Percentiles rank a stretch among this genome's conserved stretches.
Conservation (phyloP, 176 grass and related monocot species). For the Musa schizocarpa region DNA sequence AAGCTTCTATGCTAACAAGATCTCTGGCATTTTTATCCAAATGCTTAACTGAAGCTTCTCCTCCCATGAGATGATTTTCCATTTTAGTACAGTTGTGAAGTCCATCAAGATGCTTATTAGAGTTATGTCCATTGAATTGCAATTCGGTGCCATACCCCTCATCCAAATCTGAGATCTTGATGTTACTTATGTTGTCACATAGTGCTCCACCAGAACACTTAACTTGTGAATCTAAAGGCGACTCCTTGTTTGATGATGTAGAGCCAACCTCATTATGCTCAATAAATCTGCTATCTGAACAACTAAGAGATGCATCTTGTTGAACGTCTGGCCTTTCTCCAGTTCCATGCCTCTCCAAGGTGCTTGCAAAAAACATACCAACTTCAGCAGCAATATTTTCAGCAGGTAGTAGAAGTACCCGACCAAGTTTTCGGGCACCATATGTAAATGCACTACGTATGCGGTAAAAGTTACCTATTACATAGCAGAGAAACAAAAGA, state of each 20-base stretch:
- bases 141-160: slow-evolving; percentile 19
- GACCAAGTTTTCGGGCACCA: slow-evolving; percentile 69
- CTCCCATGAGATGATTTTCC: slow-evolving; percentile 1
- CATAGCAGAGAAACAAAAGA: slow-evolving; percentile 6
- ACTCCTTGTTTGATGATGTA: slow-evolving; percentile 8
- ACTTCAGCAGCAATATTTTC: slow-evolving; percentile 42
- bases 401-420: slow-evolving; percentile 42
- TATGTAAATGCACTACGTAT: slow-evolving; percentile 88
- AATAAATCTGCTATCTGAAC: neutral
- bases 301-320: neutral
- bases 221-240: slow-evolving; percentile 15
- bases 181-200: slow-evolving; percentile 38
- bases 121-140: slow-evolving; percentile 22
- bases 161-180: slow-evolving; percentile 36
- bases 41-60: slow-evolving; percentile 20
- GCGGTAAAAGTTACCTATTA: slow-evolving; percentile 66
- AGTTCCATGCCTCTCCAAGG: slow-evolving; percentile 43
- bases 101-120: slow-evolving; percentile 13
- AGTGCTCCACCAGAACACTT: slow-evolving; percentile 26
- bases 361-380: slow-evolving; percentile 58
- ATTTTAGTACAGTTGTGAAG: neutral
- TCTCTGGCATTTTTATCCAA: slow-evolving; percentile 21
- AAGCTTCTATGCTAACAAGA: slow-evolving; percentile 14
- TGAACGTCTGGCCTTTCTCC: slow-evolving; percentile 45
- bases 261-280: neutral